Conservation (phyloP, 768 basidiomycete species). For the Trametes meyenii region DNA sequence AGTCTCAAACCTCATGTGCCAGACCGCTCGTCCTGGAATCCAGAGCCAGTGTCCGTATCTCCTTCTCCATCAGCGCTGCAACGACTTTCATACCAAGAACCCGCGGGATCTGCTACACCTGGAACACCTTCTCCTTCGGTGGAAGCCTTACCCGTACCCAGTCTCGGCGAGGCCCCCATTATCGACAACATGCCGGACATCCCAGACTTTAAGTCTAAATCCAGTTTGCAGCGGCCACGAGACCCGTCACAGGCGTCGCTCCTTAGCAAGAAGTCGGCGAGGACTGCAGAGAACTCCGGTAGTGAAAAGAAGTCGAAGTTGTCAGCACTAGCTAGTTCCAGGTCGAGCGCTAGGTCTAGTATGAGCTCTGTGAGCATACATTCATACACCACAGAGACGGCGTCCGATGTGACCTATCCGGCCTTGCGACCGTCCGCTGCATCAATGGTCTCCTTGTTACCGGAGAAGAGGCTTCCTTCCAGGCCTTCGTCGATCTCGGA, state of each 20-base stretch:
- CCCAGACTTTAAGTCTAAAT: slow-evolving; percentile 54
- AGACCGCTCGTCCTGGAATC: slow-evolving; percentile 41
- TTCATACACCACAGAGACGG: slow-evolving; percentile 53
- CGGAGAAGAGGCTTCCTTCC: slow-evolving; percentile 23
- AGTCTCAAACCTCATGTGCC: not conserved
- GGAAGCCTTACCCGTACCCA: slow-evolving; percentile 32
- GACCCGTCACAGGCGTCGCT: slow-evolving; percentile 21
- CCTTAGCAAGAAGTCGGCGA: slow-evolving; percentile 21
- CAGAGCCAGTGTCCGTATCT: slow-evolving; percentile 63
- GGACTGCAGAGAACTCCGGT: slow-evolving; percentile 8
- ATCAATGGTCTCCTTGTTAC: slow-evolving; percentile 42
- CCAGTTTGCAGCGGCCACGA: slow-evolving; percentile 30
- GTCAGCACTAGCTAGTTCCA: slow-evolving; percentile 66
- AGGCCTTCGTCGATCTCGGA: slow-evolving; percentile 57
- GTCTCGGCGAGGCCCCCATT: slow-evolving; percentile 42
- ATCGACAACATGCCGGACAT: slow-evolving; percentile 58
- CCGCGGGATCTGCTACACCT: slow-evolving; percentile 57
- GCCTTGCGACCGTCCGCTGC: slow-evolving; percentile 66
- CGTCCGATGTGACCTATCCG: slow-evolving; percentile 75
- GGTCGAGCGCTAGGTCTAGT: slow-evolving; percentile 44
- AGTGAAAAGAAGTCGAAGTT: slow-evolving; percentile 59
- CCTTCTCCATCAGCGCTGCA: slow-evolving; percentile 70
- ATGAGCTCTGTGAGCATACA: slow-evolving; percentile 56
- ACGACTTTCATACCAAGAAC: slow-evolving; percentile 59
- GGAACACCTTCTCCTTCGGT: slow-evolving; percentile 30